These are phyloP conservation scores for Geotrichum phurueaensis DNA, from an alignment of 1,139 yeast species.

Conservation along the genomic window DNA sequence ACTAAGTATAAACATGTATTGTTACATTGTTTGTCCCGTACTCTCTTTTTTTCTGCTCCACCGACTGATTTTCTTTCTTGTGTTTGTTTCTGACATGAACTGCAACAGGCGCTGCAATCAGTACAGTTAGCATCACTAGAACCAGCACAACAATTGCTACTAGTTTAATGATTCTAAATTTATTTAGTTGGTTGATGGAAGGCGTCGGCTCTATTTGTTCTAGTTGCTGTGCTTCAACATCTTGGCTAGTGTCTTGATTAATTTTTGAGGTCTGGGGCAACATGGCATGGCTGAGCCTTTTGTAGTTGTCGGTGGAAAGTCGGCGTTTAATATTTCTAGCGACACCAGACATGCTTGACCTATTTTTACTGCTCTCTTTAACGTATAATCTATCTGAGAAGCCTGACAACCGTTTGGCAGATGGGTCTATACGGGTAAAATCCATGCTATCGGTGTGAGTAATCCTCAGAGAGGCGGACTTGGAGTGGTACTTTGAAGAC, in stretches of 20 bases:
- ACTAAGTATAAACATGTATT: too few species aligned
- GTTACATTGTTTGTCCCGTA: not conserved
- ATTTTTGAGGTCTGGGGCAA: not conserved
- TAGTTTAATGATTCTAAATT: not conserved
- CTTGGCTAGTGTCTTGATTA: not conserved
- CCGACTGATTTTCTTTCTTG: not conserved
- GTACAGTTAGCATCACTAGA: not conserved
- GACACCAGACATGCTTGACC: not conserved
- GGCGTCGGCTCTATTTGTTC: not conserved
- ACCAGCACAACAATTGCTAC: not conserved
- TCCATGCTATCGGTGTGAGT: not conserved
- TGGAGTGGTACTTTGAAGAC: not conserved
- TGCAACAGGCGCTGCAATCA: not conserved
- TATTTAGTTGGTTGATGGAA: not conserved
- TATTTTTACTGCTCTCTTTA: not conserved
- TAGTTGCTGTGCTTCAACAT: not conserved
- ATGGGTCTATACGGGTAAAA: not conserved
- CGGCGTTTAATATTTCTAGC: not conserved
- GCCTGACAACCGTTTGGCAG: not conserved
- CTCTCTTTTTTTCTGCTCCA: not conserved
- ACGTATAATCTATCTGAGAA: not conserved
- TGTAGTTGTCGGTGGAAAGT: not conserved
- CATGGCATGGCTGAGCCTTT: not conserved
- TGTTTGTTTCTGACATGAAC: not conserved
- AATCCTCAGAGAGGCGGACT: not conserved